phyloP scores from a whole-genome alignment of 441 rosid species.

The Pelargonium fulgidum region DNA sequence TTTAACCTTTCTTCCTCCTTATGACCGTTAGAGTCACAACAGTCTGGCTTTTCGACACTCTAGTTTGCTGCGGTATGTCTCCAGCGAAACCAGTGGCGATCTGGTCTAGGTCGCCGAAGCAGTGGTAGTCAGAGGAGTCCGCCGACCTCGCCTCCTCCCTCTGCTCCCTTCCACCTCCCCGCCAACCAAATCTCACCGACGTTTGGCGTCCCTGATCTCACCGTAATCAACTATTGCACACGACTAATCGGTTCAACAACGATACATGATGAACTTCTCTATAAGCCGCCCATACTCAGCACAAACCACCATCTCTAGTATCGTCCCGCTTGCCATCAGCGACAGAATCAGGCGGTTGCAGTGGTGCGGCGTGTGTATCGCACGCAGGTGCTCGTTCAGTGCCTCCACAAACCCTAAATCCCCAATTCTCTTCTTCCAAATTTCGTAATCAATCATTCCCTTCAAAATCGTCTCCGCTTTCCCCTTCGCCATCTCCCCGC shows the following conservation, averaged over 20 bases:
- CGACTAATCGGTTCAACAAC: slow-evolving; percentile 41
- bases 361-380: slow-evolving; percentile 26
- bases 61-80: too few species aligned
- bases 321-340: slow-evolving; percentile 14
- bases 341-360: slow-evolving; percentile 40
- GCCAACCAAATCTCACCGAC: too few species aligned
- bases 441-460: slow-evolving; percentile 15
- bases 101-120: too few species aligned
- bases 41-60: too few species aligned
- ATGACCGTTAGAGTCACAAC: too few species aligned
- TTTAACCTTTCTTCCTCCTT: too few species aligned
- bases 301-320: slow-evolving; percentile 35
- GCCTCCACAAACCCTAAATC: slow-evolving; percentile 28
- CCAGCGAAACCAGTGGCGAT: too few species aligned
- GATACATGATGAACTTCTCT: slow-evolving; percentile 41
- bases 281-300: slow-evolving; percentile 33
- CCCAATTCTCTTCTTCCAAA: slow-evolving; percentile 14
- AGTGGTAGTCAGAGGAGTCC: too few species aligned
- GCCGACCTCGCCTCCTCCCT: too few species aligned
- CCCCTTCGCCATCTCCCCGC: slow-evolving; percentile 23
- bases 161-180: too few species aligned
- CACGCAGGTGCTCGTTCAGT: slow-evolving; percentile 18
- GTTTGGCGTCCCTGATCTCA: too few species aligned
- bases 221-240: too few species aligned
- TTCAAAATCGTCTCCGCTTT: slow-evolving; percentile 20